Conservation (phyloP, 441 rosid genomes). For the Pelargonium fulgidum region DNA sequence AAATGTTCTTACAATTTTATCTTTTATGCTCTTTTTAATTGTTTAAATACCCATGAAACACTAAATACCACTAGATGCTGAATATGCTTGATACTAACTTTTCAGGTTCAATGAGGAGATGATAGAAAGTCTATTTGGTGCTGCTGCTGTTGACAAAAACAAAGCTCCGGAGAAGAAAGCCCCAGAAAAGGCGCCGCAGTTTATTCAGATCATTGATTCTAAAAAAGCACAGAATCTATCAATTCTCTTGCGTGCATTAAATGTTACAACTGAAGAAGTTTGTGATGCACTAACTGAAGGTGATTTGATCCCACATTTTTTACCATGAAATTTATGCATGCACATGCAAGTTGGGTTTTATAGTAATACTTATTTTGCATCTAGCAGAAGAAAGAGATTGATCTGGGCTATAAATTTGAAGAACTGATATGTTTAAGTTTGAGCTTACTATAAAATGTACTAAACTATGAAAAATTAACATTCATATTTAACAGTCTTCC, state of each 20-base stretch:
- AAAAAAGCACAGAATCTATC: constrained; percentile 89
- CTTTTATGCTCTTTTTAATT: neutral
- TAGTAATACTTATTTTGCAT: neutral
- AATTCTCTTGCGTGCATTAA: constrained; percentile 79
- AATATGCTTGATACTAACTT: constrained; percentile 3
- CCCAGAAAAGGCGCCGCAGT: constrained; percentile 37
- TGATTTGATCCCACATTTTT: neutral
- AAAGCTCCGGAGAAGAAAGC: constrained; percentile 39
- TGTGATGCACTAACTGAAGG: constrained; percentile 90
- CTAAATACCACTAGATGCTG: neutral
- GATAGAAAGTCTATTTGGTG: constrained; percentile 90
- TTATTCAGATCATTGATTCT: constrained; percentile 73
- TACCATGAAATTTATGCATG: neutral
- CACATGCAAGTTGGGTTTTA: neutral
- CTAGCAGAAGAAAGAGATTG: too few species aligned
- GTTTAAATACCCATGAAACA: neutral
- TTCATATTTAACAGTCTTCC: too few species aligned
- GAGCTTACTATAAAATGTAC: too few species aligned
- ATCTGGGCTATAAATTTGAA: too few species aligned
- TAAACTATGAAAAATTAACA: too few species aligned
- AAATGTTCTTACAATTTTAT: constrained; percentile 39
- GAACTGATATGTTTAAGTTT: too few species aligned
- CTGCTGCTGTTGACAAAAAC: constrained; percentile 38
- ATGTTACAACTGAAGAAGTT: constrained; percentile 86
- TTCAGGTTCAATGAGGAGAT: constrained; percentile 97